Base-by-base conservation (phyloP, 2,329 filamentous ascomycete genomes). In the Epichloe hybrida region DNA sequence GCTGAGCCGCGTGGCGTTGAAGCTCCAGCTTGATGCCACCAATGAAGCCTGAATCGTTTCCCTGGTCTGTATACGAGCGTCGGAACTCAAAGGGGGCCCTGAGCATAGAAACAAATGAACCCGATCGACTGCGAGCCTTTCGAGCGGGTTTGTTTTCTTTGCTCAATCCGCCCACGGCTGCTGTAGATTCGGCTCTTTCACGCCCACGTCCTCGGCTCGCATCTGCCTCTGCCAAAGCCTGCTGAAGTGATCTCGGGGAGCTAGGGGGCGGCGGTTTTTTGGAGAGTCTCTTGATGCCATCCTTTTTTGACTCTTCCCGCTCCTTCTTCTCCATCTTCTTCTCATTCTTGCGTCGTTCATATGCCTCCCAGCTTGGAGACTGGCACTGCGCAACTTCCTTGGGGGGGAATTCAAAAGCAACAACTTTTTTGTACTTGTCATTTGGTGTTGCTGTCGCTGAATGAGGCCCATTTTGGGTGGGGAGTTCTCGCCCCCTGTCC, bases 361-460 rank as follows among this genome's bases (percentile, higher is more conserved):
- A 77, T 21, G 75, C 72, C 54, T 80, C 77, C 79, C 79, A 82
- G 50, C 73, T 80, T 2, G 79, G 79, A 1, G 79, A 82, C 50
- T 80, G 76, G 54, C 79, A 83, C 5, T 56, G 57, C 31, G 60
- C 61, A 8, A 63, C 58, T 5, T 65, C 57, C 5, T 62, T 58
- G 2, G 2, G 64, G 64, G 1, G 64, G 1, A 65, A 61, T 42
- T 58, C 57, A 41, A 64, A 66, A 3, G 64, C 60, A 13, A 66
- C 63, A 2, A 58, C 59, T 37, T 64, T 65, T n/a, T 59, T 59
- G 6, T 52, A 45, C 17, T 59, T 64, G 2, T 61, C 60, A 36
- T 50, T 48, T 20, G 51, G 52, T 3, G 52, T 44, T 38, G 50
- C 48, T 51, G 55, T 35, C 40, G 39, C 15, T 45, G 56, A 50